phyloP scores from a whole-genome alignment of 257 asterid genomes.

The Nyctanthes arbortristis region DNA sequence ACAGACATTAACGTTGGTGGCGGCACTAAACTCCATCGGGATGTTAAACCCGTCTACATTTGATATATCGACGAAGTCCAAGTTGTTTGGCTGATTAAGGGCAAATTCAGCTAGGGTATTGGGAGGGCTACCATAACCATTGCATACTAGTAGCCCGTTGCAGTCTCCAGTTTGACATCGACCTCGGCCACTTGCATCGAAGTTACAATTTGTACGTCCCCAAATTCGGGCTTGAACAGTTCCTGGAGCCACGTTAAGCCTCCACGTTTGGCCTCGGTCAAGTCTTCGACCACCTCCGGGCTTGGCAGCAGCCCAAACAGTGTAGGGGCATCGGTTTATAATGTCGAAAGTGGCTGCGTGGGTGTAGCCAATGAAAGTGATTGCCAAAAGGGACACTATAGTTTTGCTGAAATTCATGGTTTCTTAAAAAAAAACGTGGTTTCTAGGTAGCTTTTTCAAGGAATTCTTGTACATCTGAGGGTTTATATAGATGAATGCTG shows the following conservation, averaged over 20 bases:
- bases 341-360: conserved; percentile 30
- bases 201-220: conserved; percentile 34
- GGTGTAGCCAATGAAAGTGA: conserved; percentile 14
- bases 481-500: background rate
- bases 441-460: background rate
- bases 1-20: conserved; percentile 1
- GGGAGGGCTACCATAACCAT: conserved; percentile 26
- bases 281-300: conserved; percentile 33
- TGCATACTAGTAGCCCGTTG: conserved; percentile 18
- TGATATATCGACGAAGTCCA: conserved; percentile 33
- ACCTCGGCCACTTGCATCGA: conserved; percentile 26
- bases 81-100: conserved; percentile 27
- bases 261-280: conserved; percentile 19
- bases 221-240: conserved; percentile 23
- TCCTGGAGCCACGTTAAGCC: conserved; percentile 19
- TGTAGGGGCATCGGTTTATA: conserved; percentile 25
- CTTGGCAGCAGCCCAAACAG: conserved; percentile 37
- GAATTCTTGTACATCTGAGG: background rate
- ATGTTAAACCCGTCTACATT: conserved; percentile 31
- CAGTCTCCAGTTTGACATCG: conserved; percentile 34
- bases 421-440: background rate
- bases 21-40: conserved; percentile 29
- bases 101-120: conserved; percentile 35
- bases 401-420: conserved; percentile 19
- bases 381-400: background rate